A percentile compares a stretch with the other conserved stretches of the same genome.
Conservation (phyloP, 2,329 filamentous ascomycete genomes). For the Monilinia fructigena region DNA sequence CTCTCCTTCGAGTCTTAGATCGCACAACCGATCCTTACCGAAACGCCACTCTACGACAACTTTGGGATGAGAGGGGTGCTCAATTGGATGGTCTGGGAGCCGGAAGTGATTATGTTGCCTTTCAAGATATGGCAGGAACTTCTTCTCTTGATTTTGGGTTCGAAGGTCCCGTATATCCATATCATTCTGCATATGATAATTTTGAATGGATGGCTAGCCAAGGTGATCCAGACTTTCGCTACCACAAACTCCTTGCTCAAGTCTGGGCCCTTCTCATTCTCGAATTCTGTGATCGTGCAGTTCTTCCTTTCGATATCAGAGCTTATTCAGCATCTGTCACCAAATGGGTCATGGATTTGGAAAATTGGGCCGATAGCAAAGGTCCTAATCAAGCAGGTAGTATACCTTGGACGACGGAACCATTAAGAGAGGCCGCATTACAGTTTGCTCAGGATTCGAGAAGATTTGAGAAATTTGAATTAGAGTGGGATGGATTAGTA, state of each 20-base stretch:
- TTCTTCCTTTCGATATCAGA: conserved; percentile 78
- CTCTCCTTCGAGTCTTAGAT: conserved; percentile 70
- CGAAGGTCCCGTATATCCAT: conserved; percentile 61
- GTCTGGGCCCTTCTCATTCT: conserved; percentile 79
- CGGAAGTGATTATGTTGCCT: conserved; percentile 81
- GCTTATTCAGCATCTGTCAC: conserved; percentile 67
- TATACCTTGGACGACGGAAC: conserved; percentile 43
- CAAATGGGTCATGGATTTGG: conserved; percentile 64
- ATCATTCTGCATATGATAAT: conserved; percentile 85
- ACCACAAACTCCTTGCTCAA: conserved; percentile 77
- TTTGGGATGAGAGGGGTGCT: conserved; percentile 68
- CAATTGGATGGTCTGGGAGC: conserved; percentile 69
- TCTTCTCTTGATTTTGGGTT: conserved; percentile 87
- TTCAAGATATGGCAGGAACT: conserved; percentile 86
- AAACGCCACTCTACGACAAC: conserved; percentile 69
- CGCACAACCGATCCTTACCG: conserved; percentile 69
- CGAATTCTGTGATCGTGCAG: conserved; percentile 76
- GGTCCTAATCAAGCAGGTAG: conserved; percentile 52
- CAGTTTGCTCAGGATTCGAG: conserved; percentile 59
- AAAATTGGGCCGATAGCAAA: conserved; percentile 61
- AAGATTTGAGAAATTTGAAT: conserved; percentile 73
- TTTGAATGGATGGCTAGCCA: conserved; percentile 80
- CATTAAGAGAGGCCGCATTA: conserved; percentile 62
- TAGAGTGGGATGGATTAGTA: conserved; percentile 71
- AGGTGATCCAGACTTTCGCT: conserved; percentile 78